Base-by-base conservation (phyloP, 108 stramenopile species). In the Cylindrotheca closterium region DNA sequence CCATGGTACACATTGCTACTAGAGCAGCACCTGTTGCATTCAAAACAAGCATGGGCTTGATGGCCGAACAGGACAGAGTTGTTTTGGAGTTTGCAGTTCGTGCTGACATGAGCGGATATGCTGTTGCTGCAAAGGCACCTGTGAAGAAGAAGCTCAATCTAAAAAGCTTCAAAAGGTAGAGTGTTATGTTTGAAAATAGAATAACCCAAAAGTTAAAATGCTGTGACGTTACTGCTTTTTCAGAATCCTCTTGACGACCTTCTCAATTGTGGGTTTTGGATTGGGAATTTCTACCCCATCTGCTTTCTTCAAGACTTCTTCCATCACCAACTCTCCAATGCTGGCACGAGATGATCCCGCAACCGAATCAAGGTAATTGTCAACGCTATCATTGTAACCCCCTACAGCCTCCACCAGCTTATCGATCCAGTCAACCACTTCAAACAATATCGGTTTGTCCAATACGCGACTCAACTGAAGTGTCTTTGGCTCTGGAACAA, bases 91-190 rank as follows among this genome's bases (percentile, higher is more conserved):
- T 76, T 63, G 83, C 93, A 29, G 86, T 94, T 3, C 84, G 93
- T 30, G 89, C 82, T 17, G 93, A 94, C 57, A 89, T 94, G 89
- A 88, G 72, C 58, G 93, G 89, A 2, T 94, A 94, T 65, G 84
- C 66, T 3, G 60, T 62, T 18, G 63, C 57, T 3, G 60, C 67
- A 24, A 34, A 51, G 2, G 81, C 81, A 7, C 70, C 80, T n/a
- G 47, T 67, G 34, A 92, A 89, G 51, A 88, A 88, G 73, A 88
- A 88, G 66, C 60, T 92, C 37, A 88, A 70, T 77, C 72, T 89
- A 25, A 81, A 89, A 58, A 73, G 81, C 15, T 90, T 91, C 64
- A 74, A 72, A 54, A 80, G 75, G 50, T 70, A 75, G 77, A 4
- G 21, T 10, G n/a, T 22, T 15, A 8, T 12, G 42, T 45, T 45